These are phyloP conservation scores for Desmodesmus armatus DNA, from an alignment of 139 green algal genomes.

Conservation along the genomic window DNA sequence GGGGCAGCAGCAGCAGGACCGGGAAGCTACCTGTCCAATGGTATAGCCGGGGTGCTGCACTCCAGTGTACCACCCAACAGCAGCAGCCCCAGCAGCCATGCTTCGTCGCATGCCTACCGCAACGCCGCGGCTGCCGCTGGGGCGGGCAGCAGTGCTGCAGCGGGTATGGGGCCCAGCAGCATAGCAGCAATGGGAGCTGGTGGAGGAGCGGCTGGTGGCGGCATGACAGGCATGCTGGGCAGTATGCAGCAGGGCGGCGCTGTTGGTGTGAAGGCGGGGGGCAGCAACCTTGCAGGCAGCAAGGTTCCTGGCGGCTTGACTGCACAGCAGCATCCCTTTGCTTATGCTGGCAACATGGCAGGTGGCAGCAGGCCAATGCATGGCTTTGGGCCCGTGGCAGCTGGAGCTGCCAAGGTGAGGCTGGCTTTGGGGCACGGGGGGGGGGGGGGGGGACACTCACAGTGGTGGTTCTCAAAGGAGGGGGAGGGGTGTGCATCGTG, in stretches of 20 bases:
- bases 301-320: not conserved
- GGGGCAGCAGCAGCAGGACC: conserved; percentile 47
- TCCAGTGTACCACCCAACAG: not conserved
- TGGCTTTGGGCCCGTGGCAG: not conserved
- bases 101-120: not conserved
- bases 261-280: not conserved
- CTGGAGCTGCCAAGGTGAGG: conserved; percentile 34
- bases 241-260: too few relatives aligned
- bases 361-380: not conserved
- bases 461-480: too few relatives aligned
- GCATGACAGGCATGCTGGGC: not conserved
- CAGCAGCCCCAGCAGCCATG: not conserved
- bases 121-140: not conserved
- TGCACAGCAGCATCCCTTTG: conserved; percentile 7
- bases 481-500: too few relatives aligned
- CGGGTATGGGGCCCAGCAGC: too few relatives aligned
- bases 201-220: too few relatives aligned
- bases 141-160: not conserved
- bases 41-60: conserved; percentile 22
- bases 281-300: not conserved
- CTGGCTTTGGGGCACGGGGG: too few relatives aligned
- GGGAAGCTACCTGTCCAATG: conserved; percentile 24
- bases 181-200: too few relatives aligned
- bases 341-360: conserved; percentile 12
- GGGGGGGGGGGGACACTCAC: too few relatives aligned